Base-by-base conservation (phyloP, 2,329 filamentous ascomycete genomes). In the Claviceps sp. region DNA sequence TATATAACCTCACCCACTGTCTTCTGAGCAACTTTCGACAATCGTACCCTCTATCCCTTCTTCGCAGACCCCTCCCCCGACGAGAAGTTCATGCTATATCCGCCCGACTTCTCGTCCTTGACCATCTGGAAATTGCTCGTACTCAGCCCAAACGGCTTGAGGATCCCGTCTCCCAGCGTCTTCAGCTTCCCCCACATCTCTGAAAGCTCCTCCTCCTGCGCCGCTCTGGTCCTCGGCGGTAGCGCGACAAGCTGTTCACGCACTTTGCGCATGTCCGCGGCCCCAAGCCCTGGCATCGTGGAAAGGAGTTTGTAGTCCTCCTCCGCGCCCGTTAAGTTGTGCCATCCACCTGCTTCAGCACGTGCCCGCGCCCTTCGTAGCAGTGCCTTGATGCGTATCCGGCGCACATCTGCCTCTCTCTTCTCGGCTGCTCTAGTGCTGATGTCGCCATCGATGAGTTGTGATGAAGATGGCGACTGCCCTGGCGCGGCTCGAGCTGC, bases 161-260 rank as follows among this genome's bases (percentile, higher is more conserved):
- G 66, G 16, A 98, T 80, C 1, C 89, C 88, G 64, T 98, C 95
- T 0, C 93, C 93, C 54, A 98, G 71, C 68, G 86, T 82, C 64
- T 95, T 96, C 60, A 98, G 69, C 71, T 97, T 96, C 17, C 85
- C 87, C 89, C 95, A 95, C 89, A 97, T 96, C 70, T 98, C 91
- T 2, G 79, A 83, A 78, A 93, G 88, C 45, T 98, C 93, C 59
- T 77, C 78, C 62, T 95, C 85, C 68, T 89, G 88, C 1, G 90
- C 89, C 17, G 78, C 78, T 57, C 91, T 86, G 48, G 88, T 77
- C 55, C 77, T 75, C 1, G 76, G 71, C 1, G 88, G 87, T 40
- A 97, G 68, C 22, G 73, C 70, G 14, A 73, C 67, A 53, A 94
- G 71, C 58, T 88, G 84, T 29, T 72, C 68, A 50, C 80, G 73